These are phyloP conservation scores for Lophiostoma macrostomum DNA, from an alignment of 495 filamentous ascomycete genomes.

Conservation along the genomic window DNA sequence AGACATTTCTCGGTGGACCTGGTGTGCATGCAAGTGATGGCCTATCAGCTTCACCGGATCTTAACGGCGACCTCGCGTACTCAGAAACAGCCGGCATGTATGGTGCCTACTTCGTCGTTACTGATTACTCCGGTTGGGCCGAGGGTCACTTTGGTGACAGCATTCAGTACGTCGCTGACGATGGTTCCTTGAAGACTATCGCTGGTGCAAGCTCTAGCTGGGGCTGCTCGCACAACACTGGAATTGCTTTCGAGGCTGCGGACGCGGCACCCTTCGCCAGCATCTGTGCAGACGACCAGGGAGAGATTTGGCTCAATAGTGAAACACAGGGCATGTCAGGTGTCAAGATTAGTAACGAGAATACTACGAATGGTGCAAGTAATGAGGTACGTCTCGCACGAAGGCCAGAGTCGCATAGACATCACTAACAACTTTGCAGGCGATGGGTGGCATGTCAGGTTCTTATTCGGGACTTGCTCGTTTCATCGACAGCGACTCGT, in stretches of 20 bases:
- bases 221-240: constrained; percentile 60
- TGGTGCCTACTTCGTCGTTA: constrained; percentile 56
- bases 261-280: constrained; percentile 50
- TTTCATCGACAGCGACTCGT: constrained; percentile 44
- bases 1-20: constrained; percentile 52
- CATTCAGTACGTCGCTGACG: constrained; percentile 50
- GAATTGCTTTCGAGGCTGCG: constrained; percentile 55
- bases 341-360: constrained; percentile 56
- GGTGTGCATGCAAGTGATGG: constrained; percentile 46
- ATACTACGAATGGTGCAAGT: constrained; percentile 52
- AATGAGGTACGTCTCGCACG: too few relatives aligned
- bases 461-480: constrained; percentile 51
- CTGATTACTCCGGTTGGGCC: constrained; percentile 50
- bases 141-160: constrained; percentile 54
- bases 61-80: constrained; percentile 56
- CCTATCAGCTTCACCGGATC: constrained; percentile 47
- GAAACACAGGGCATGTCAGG: constrained; percentile 52
- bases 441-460: constrained; percentile 57
- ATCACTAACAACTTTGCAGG: too few relatives aligned
- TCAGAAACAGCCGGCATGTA: constrained; percentile 50
- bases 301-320: constrained; percentile 58
- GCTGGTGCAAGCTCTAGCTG: constrained; percentile 47
- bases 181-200: constrained; percentile 46
- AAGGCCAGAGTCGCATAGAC: too few relatives aligned
- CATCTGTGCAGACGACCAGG: constrained; percentile 56